phyloP scores from a whole-genome alignment of 129 eudicot genomes.

The Flaveria sonorensis region DNA sequence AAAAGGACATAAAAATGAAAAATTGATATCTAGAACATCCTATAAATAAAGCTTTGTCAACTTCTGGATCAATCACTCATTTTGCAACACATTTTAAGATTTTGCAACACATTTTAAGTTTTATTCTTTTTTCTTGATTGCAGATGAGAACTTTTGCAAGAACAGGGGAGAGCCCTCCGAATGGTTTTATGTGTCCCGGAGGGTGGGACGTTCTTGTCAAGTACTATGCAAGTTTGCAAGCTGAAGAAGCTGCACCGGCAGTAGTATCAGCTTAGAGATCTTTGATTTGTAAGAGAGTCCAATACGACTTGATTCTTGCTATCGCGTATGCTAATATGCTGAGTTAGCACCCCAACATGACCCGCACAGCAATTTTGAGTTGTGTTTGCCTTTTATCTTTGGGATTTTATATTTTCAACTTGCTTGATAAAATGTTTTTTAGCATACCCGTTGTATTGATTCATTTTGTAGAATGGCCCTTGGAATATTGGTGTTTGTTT shows the following conservation, averaged over 20 bases:
- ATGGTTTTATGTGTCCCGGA: conserved; percentile 92
- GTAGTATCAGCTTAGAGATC: conserved; percentile 43
- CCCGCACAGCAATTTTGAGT: conserved; percentile 2
- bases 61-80: neutral
- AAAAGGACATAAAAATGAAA: neutral
- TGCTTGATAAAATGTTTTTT: conserved; percentile 10
- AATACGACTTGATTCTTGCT: conserved; percentile 10
- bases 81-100: neutral
- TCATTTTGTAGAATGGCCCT: neutral
- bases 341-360: neutral
- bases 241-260: conserved; percentile 54
- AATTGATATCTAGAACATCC: neutral
- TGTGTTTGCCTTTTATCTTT: conserved; percentile 9
- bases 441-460: conserved; percentile 9
- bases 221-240: conserved; percentile 69
- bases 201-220: conserved; percentile 80
- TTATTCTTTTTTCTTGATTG: conserved; percentile 6
- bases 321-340: neutral
- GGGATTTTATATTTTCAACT: neutral
- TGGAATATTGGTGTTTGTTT: neutral
- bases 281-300: conserved; percentile 1
- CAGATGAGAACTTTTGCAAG: conserved; percentile 87
- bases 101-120: conserved; percentile 1
- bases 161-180: conserved; percentile 89
- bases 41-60: neutral